These are phyloP conservation scores for Apiotrichum akiyoshidainum DNA, from an alignment of 1,284 basidiomycete species.

Conservation along the genomic window DNA sequence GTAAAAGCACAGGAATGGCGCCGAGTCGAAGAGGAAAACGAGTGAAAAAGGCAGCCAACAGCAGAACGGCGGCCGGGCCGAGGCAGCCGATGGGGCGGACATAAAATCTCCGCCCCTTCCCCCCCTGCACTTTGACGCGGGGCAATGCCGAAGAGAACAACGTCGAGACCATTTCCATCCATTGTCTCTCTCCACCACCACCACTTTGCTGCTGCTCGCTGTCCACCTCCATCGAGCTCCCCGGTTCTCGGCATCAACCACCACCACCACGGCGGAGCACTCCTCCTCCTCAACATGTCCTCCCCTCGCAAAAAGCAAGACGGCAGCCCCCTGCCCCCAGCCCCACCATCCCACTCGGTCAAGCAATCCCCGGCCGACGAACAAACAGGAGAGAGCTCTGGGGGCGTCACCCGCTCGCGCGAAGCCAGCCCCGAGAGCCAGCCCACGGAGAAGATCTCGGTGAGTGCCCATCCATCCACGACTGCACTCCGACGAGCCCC, in stretches of 20 bases:
- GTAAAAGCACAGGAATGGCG: not conserved
- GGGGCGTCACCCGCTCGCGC: not conserved
- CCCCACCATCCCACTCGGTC: not conserved
- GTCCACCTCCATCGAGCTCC: no score
- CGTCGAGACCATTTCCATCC: no score
- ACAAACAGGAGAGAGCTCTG: not conserved
- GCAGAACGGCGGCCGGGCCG: not conserved
- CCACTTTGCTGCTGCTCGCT: not conserved
- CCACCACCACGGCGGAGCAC: no score
- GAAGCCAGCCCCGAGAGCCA: not conserved
- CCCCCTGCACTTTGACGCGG: no score
- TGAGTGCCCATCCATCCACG: not conserved
- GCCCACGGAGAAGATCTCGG: slow-evolving; percentile 8
- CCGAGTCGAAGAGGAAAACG: not conserved
- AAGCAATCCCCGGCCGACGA: not conserved
- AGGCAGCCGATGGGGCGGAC: not conserved
- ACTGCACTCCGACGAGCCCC: not conserved
- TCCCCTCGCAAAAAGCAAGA: not conserved
- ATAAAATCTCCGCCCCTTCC: not conserved
- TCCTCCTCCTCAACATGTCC: no score
- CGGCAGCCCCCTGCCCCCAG: not conserved
- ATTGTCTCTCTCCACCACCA: no score
- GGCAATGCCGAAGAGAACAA: no score
- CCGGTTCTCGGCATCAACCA: no score
- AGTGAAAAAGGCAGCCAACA: not conserved